Percentiles rank a stretch among this genome's conserved stretches.
Evolutionary conservation across 345 rosid species (phyloP).

Genomic region (Noccaea caerulescens): DNA sequence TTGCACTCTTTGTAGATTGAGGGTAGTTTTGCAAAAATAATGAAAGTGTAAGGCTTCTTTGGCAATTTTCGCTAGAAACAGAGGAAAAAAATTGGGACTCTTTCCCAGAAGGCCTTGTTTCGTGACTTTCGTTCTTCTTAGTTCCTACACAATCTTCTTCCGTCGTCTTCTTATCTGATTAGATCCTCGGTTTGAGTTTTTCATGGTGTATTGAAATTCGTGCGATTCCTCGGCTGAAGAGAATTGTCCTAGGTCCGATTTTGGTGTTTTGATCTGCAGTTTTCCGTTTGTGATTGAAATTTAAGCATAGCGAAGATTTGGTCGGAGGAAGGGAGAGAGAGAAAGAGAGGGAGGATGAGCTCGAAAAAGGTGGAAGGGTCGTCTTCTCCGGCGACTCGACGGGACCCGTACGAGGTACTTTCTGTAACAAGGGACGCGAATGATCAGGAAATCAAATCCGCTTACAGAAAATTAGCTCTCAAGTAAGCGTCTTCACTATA

Average conservation of each 20-base stretch:
- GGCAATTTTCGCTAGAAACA: neutral
- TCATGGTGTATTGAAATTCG: neutral
- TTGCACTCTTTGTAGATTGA: neutral
- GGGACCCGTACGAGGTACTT: conserved; percentile 96
- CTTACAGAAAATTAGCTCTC: conserved; percentile 94
- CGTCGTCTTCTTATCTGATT: neutral
- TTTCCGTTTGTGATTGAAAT: conserved; percentile 6
- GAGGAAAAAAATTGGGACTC: neutral
- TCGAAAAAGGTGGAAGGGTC: conserved; percentile 71
- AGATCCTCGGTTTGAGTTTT: conserved; percentile 20
- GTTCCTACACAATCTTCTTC: conserved; percentile 23
- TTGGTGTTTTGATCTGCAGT: conserved; percentile 12
- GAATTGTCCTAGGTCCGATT: neutral
- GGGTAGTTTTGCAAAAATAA: neutral
- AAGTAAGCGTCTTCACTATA: conserved; percentile 56
- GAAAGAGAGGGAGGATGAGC: conserved; percentile 46
- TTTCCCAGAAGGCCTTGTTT: conserved; percentile 19
- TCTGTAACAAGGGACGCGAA: conserved; percentile 79
- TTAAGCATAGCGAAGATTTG: neutral
- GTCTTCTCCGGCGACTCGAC: conserved; percentile 64
- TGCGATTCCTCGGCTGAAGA: conserved; percentile 21
- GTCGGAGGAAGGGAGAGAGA: neutral
- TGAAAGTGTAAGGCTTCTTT: neutral
- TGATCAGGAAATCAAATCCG: conserved; percentile 95
- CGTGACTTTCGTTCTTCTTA: neutral